Conservation (phyloP, 176 grass and related monocot genomes). For the Oryza rufipogon region DNA sequence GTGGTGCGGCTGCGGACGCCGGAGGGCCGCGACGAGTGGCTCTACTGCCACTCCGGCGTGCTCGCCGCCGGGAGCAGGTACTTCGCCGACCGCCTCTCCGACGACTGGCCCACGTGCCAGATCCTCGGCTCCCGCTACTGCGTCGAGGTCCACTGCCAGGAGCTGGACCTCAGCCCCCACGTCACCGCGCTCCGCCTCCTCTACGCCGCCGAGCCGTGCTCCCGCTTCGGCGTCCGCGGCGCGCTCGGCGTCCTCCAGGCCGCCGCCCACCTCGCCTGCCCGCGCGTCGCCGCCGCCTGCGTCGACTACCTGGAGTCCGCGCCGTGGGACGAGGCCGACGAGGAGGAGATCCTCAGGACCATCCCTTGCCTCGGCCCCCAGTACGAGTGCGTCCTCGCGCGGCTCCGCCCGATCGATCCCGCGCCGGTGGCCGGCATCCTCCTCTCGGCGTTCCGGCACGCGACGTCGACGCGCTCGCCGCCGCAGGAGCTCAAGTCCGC, state of each 20-base stretch:
- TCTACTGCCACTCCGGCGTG: slow-evolving; percentile 81
- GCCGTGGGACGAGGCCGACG: slow-evolving; percentile 86
- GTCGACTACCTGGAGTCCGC: slow-evolving; percentile 74
- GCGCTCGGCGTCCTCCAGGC: slow-evolving; percentile 70
- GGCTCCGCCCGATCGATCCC: slow-evolving; percentile 63
- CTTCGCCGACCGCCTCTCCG: slow-evolving; percentile 84
- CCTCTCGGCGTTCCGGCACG: slow-evolving; percentile 66
- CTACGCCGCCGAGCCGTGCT: slow-evolving; percentile 68
- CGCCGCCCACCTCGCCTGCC: slow-evolving; percentile 54
- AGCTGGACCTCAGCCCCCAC: slow-evolving; percentile 73
- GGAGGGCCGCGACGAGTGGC: slow-evolving; percentile 86
- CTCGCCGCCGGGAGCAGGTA: slow-evolving; percentile 74
- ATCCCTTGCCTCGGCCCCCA: slow-evolving; percentile 55
- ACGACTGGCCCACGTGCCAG: slow-evolving; percentile 93
- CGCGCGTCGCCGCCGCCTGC: slow-evolving; percentile 52
- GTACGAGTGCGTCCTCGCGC: slow-evolving; percentile 65
- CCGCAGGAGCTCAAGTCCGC: slow-evolving; percentile 69
- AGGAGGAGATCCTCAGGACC: slow-evolving; percentile 74
- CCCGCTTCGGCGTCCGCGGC: slow-evolving; percentile 79
- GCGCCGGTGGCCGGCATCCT: slow-evolving; percentile 56
- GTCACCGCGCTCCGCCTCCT: slow-evolving; percentile 71
- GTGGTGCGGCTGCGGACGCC: slow-evolving; percentile 81
- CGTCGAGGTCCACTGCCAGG: slow-evolving; percentile 75
- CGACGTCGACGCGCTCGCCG: slow-evolving; percentile 40
- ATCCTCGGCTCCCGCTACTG: slow-evolving; percentile 85